Conservation (phyloP, 1,284 basidiomycete species). For the Cryptococcus wingfieldii region DNA sequence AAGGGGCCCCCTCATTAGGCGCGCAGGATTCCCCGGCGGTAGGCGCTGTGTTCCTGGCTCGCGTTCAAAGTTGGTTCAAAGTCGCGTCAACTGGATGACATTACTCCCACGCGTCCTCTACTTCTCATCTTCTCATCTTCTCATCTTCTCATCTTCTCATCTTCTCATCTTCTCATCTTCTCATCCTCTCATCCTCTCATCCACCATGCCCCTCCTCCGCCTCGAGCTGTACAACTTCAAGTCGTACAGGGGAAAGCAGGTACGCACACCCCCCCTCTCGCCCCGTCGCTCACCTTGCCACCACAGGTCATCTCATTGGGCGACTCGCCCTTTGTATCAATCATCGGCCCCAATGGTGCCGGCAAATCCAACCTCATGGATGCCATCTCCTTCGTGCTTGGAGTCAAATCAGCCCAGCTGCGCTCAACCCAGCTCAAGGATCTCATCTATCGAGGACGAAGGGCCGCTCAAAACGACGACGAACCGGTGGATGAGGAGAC, state of each 20-base stretch:
- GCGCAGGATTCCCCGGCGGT: too few relatives aligned
- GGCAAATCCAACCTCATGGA: slow-evolving; percentile 99
- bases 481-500: slow-evolving; percentile 46
- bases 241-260: slow-evolving; percentile 65
- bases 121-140: too few relatives aligned
- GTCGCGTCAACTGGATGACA: too few relatives aligned
- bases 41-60: too few relatives aligned
- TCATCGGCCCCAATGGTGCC: slow-evolving; percentile 98
- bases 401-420: slow-evolving; percentile 88
- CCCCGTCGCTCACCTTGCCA: neutral
- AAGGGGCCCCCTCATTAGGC: too few relatives aligned
- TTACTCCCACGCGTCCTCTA: too few relatives aligned
- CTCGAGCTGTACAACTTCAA: slow-evolving; percentile 92
- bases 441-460: slow-evolving; percentile 85
- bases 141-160: too few relatives aligned
- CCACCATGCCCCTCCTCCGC: slow-evolving; percentile 47
- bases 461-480: slow-evolving; percentile 53
- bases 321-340: slow-evolving; percentile 73
- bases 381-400: slow-evolving; percentile 97
- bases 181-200: too few relatives aligned
- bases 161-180: too few relatives aligned
- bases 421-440: slow-evolving; percentile 91
- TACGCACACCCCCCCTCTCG: slow-evolving; percentile 22
- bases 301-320: slow-evolving; percentile 46
- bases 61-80: too few relatives aligned